These are phyloP conservation scores for Tillandsia fasciculata DNA, from an alignment of 176 grass and related monocot genomes.

Conservation along the genomic window DNA sequence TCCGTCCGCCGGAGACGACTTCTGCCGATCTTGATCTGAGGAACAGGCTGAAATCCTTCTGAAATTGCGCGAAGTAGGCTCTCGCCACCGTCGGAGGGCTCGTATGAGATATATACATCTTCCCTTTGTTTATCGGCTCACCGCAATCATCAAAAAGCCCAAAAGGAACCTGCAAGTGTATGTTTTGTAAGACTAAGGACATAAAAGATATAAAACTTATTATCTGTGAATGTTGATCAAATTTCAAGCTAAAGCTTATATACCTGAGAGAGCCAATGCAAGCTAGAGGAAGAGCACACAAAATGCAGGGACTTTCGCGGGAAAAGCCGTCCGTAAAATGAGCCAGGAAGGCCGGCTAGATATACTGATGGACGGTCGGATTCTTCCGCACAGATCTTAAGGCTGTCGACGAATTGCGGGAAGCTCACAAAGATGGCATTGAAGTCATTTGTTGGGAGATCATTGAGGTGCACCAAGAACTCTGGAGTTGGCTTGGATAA, in stretches of 20 bases:
- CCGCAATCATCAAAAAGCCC: conserved; percentile 35
- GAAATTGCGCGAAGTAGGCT: conserved; percentile 74
- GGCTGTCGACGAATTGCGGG: conserved; percentile 48
- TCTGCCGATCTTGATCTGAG: conserved; percentile 72
- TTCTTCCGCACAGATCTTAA: conserved; percentile 41
- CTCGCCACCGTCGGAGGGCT: conserved; percentile 39
- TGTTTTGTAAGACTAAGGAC: not conserved
- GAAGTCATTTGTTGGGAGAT: conserved; percentile 96
- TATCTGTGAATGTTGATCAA: not conserved
- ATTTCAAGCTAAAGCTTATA: not conserved
- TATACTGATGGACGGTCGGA: conserved; percentile 59
- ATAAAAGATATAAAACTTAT: not conserved
- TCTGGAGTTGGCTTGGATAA: conserved; percentile 49
- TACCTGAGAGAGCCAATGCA: conserved; percentile 97
- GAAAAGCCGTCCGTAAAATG: conserved; percentile 85
- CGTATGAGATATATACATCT: conserved; percentile 72
- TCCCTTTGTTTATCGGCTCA: conserved; percentile 60
- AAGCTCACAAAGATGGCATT: conserved; percentile 77
- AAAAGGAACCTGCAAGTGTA: conserved; percentile 39
- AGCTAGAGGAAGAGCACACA: conserved; percentile 74
- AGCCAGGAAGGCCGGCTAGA: conserved; percentile 71
- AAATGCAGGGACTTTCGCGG: conserved; percentile 64
- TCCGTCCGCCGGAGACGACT: conserved; percentile 49
- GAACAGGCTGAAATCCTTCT: conserved; percentile 72
- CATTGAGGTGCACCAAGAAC: conserved; percentile 94